Conservation (phyloP, 352 stramenopile genomes). For the Phytopythium boreale region DNA sequence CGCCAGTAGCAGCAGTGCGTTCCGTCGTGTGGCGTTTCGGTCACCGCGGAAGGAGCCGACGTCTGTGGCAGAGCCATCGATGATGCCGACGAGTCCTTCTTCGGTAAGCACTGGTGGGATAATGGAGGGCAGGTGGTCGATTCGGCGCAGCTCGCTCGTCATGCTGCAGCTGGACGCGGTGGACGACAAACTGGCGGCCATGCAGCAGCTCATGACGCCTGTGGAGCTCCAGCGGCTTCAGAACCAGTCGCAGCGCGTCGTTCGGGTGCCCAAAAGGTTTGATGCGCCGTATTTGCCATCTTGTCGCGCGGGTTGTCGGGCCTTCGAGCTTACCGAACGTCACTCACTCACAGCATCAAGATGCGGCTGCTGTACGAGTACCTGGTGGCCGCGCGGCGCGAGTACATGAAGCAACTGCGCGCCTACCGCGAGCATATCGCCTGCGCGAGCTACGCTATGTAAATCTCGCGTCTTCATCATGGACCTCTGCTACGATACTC, state of each 20-base stretch:
- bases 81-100: neutral
- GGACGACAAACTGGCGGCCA: conserved; percentile 55
- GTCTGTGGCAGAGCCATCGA: neutral
- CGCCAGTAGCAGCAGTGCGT: neutral
- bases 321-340: neutral
- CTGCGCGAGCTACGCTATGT: conserved; percentile 53
- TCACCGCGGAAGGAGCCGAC: neutral
- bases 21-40: conserved; percentile 1
- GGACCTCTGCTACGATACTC: neutral
- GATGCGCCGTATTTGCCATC: neutral
- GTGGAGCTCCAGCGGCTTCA: conserved; percentile 77
- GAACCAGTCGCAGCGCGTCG: conserved; percentile 50
- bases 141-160: conserved; percentile 12
- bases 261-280: conserved; percentile 67
- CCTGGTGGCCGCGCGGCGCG: conserved; percentile 34
- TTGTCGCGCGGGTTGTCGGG: neutral
- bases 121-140: neutral
- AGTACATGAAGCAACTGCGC: conserved; percentile 39
- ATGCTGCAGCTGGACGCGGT: conserved; percentile 45
- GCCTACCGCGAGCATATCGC: conserved; percentile 47
- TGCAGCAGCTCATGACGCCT: conserved; percentile 77
- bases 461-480: neutral
- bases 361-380: conserved; percentile 47
- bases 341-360: conserved; percentile 43
- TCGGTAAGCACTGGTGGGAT: neutral